These are phyloP conservation scores for Mycosphaerelloides madeirae DNA, from an alignment of 2,329 filamentous ascomycete species.

Conservation along the genomic window DNA sequence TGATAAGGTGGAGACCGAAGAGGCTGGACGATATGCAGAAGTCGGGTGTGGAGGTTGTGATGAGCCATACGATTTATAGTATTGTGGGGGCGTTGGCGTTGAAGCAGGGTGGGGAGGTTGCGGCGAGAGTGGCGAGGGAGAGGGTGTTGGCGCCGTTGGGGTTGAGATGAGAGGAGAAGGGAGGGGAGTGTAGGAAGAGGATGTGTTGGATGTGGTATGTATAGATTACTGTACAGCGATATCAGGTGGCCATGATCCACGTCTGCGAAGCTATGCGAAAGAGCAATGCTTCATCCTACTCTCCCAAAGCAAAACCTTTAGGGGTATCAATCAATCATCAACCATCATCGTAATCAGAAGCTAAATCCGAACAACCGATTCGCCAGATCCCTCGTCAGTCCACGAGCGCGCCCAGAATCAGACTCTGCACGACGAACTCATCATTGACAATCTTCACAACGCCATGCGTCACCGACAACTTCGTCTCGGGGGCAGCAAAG, in stretches of 20 bases:
- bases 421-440: slow-evolving; percentile 85
- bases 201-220: slow-evolving; percentile 2
- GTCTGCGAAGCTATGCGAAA: too few species aligned
- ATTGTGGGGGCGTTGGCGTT: slow-evolving; percentile 86
- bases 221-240: slow-evolving; percentile 4
- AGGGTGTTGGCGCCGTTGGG: slow-evolving; percentile 59
- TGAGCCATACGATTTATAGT: slow-evolving; percentile 74
- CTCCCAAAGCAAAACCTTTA: neutral
- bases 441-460: slow-evolving; percentile 67
- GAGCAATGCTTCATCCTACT: too few species aligned
- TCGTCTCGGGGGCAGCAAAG: slow-evolving; percentile 15
- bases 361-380: neutral
- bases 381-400: slow-evolving; percentile 38
- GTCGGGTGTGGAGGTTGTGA: slow-evolving; percentile 70
- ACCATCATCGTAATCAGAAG: neutral
- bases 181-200: neutral
- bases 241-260: neutral
- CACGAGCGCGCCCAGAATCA: slow-evolving; percentile 77
- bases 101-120: slow-evolving; percentile 75
- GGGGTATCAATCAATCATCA: slow-evolving; percentile 1
- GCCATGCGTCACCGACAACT: slow-evolving; percentile 38
- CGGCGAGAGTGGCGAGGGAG: slow-evolving; percentile 69
- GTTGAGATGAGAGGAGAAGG: slow-evolving; percentile 50
- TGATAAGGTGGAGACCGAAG: slow-evolving; percentile 84
- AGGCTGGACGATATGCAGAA: slow-evolving; percentile 63